Evolutionary conservation across 1,139 yeast genomes (phyloP).

Genomic region (Kazachstania sp.): DNA sequence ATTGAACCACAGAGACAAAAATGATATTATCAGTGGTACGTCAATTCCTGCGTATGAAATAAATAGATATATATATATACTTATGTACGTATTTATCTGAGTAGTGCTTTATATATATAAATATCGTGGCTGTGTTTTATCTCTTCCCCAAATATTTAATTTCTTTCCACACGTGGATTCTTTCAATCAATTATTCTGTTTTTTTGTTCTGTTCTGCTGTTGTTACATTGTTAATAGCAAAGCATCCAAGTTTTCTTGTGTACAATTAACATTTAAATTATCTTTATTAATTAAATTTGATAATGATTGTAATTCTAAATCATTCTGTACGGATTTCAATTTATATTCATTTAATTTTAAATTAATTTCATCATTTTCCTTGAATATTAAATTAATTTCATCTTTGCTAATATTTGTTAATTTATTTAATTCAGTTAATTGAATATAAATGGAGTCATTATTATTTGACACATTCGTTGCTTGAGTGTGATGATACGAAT

Average conservation of each 20-base stretch:
- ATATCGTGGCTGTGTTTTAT: background rate
- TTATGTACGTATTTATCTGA: background rate
- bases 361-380: slow-evolving; percentile 19
- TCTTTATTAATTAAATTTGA: slow-evolving; percentile 25
- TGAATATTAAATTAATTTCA: slow-evolving; percentile 9
- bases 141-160: no score
- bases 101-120: no score
- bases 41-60: no score
- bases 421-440: background rate
- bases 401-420: background rate
- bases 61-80: background rate
- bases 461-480: background rate
- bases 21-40: background rate
- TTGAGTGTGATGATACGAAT: no score
- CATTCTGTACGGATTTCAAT: slow-evolving; percentile 15
- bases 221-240: slow-evolving; percentile 7
- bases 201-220: background rate
- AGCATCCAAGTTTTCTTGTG: slow-evolving; percentile 21
- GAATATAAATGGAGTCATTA: background rate
- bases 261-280: slow-evolving; percentile 20
- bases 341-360: slow-evolving; percentile 15
- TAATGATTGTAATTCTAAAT: slow-evolving; percentile 20
- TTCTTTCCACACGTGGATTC: no score
- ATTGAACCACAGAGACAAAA: background rate
- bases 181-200: background rate